phyloP scores from a whole-genome alignment of 2,329 filamentous ascomycete species.

The Colletotrichum tofieldiae region DNA sequence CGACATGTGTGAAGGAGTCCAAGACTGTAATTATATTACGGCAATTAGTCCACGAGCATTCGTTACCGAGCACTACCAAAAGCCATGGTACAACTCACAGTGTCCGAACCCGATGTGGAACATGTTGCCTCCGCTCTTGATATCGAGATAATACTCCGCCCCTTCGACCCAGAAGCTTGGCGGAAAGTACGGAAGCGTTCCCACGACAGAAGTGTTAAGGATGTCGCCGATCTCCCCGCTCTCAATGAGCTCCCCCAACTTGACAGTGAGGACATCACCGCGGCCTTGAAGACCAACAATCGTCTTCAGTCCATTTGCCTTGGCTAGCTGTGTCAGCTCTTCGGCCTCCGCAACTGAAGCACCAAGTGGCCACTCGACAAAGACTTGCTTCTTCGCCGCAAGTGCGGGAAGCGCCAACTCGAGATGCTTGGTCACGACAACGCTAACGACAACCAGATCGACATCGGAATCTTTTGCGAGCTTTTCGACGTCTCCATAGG shows the following conservation, averaged over 20 bases:
- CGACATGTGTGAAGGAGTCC: conserved; percentile 51
- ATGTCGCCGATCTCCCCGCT: conserved; percentile 56
- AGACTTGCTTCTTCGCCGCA: conserved; percentile 67
- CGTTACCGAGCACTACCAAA: accelerated
- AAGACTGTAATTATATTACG: conserved; percentile 48
- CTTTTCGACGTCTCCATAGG: conserved; percentile 66
- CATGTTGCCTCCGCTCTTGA: conserved; percentile 44
- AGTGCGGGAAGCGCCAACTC: conserved; percentile 62
- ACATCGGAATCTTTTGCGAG: conserved; percentile 66
- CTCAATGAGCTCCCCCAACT: conserved; percentile 59
- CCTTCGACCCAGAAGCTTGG: conserved; percentile 45
- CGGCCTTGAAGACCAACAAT: conserved; percentile 65
- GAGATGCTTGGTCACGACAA: conserved; percentile 69
- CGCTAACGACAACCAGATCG: conserved; percentile 70
- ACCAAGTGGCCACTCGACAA: conserved; percentile 72
- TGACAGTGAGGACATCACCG: conserved; percentile 56
- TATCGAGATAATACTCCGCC: conserved; percentile 46
- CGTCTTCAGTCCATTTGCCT: conserved; percentile 57
- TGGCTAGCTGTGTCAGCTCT: conserved; percentile 59
- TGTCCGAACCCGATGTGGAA: conserved; percentile 51
- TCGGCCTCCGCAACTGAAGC: conserved; percentile 57
- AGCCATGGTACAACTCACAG: conserved; percentile 44
- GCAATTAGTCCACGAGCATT: neutral
- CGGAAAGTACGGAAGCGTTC: conserved; percentile 6
- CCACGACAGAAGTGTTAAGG: neutral